Evolutionary conservation across 768 basidiomycete genomes (phyloP), one percentile per base, ranked within the genome.

Genomic region (Boletus vinaceobasis): DNA sequence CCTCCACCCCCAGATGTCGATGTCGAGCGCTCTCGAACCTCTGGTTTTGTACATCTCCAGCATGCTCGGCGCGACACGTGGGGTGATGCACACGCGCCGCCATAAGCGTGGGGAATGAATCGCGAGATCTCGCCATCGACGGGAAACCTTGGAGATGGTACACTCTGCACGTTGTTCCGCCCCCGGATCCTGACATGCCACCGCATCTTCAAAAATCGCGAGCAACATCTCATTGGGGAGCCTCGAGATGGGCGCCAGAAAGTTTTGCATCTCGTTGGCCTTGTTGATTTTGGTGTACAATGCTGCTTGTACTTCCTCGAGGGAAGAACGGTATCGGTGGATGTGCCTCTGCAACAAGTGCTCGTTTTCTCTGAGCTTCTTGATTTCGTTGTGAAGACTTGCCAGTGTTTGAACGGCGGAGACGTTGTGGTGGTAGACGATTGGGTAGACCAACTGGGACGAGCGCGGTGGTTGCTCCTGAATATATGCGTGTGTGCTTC

Each of bases 221-320:
- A 72, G 58, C 9, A 71, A 27, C 45, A 70, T 69, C 49, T 70
- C 69, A 33, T 72, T 66, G 1, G 69, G 69, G 32, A 70, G 59
- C 39, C 52, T 68, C 15, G 70, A 68, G 42, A 67, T 51, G 32
- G 68, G 60, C 5, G 68, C 70, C 13, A 70, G 48, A 17, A 58
- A 63, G 56, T 65, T 70, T 21, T 67, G 65, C 57, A 71, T 55
- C 50, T 70, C 68, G 46, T 63, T 69, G 11, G 65, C 67, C 39
- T 58, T 69, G 49, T 60, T 61, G 37, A 61, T 57, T 31, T 55
- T 60, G 43, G 45, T 14, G 35, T 60, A 58, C 26, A 69, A 10
- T 14, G 31, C 10, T 1, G 51, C 21, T 15, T 67, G 64, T 36
- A 67, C 37, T 3, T 53, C 32, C 7, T 62, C 55, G 19, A 69